Evolutionary conservation across 257 asterid species (phyloP), one percentile per base, ranked within the genome.

Genomic region (Nicotiana tabacum): DNA sequence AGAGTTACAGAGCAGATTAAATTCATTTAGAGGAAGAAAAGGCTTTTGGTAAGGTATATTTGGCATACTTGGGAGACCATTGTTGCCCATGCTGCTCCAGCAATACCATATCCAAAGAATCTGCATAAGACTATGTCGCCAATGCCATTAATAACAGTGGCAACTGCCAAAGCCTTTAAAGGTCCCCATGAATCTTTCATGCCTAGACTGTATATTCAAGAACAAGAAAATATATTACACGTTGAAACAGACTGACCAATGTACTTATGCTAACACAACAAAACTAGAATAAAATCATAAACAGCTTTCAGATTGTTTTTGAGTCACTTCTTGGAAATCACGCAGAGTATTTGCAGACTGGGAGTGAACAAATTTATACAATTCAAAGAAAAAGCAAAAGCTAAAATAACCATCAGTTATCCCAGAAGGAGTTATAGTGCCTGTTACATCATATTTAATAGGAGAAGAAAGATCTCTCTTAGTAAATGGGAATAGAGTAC

Each of bases 61-160:
- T 51, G 43, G 77, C 90, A 46, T 82, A 96, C 99, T 92, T 96
- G 98, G 68, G 99, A 94, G 66, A 84, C 97, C 98, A 94, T 92
- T 80, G 99, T 96, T 80, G 99, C 99, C 99, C 99, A 96, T 85
- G 99, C 99, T 66, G 99, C 99, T 89, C 98, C 98, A 82, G 98
- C 99, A 87, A 96, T 96, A 81, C 99, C 99, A 86, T 89, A 96
- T 57, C 90, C 91, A 60, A 94, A 86, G 88, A 86, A 88, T 93
- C 94, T 92, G 88, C 98, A 94, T 57, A 96, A 82, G 27, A 92
- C 90, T 89, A 94, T 89, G 88, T 96, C 99, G 18, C 99, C 99
- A 64, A 90, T 39, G 67, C 95, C 98, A 89, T 96, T 94, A 84
- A 94, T 86, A 67, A 80, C 93, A 88, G 90, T 94, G 85, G 99